These are phyloP conservation scores for Mrakia frigida DNA, from an alignment of 768 basidiomycete genomes.

Conservation along the genomic window DNA sequence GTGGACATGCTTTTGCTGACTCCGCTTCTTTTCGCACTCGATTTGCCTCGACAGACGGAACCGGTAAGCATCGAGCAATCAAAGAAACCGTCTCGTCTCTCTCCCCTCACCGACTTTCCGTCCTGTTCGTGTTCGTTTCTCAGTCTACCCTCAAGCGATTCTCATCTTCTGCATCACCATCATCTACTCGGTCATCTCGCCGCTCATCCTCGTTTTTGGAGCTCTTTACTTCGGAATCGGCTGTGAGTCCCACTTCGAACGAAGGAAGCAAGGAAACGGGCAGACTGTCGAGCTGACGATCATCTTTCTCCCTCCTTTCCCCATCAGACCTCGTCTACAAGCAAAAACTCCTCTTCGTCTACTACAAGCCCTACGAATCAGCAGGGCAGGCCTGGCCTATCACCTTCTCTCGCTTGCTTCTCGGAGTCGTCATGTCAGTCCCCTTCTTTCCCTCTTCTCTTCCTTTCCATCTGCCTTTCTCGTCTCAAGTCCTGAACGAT, in stretches of 20 bases:
- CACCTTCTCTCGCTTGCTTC: constrained; percentile 83
- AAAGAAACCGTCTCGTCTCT: background rate
- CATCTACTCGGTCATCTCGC: constrained; percentile 91
- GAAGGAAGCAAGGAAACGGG: background rate
- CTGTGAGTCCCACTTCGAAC: constrained; percentile 42
- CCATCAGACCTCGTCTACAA: constrained; percentile 78
- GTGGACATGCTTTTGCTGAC: background rate
- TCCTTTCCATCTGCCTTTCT: background rate
- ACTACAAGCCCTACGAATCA: constrained; percentile 97
- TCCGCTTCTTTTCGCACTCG: no score
- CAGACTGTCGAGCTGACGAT: background rate
- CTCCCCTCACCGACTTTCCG: background rate
- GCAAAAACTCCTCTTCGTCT: constrained; percentile 93
- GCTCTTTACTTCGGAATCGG: constrained; percentile 93
- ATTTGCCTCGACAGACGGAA: constrained; percentile 51
- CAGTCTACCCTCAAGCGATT: constrained; percentile 94
- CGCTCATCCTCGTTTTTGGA: constrained; percentile 89
- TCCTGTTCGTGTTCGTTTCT: constrained; percentile 33
- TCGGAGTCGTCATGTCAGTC: constrained; percentile 64
- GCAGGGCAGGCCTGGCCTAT: constrained; percentile 97
- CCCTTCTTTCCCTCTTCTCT: background rate
- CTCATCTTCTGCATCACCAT: constrained; percentile 92
- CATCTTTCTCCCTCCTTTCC: background rate
- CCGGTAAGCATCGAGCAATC: background rate
- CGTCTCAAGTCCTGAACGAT: constrained; percentile 39